Evolutionary conservation across 2,329 filamentous ascomycete genomes (phyloP).

Genomic region (Penicillium sp.): DNA sequence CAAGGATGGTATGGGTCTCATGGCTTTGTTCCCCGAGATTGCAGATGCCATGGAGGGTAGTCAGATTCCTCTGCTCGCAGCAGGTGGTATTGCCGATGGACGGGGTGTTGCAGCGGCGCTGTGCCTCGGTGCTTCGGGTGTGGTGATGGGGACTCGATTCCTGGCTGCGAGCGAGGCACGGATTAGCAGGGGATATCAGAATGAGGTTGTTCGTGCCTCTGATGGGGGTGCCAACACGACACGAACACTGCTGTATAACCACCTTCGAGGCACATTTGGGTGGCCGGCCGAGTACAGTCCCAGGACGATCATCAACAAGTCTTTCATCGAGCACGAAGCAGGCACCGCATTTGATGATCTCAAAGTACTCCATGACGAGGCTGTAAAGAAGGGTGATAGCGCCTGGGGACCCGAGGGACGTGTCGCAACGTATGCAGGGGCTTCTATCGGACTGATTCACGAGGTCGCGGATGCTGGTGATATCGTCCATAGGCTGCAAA

Average conservation of each 20-base stretch:
- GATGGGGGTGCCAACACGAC: conserved; percentile 61
- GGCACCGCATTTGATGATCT: conserved; percentile 55
- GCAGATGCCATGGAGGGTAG: conserved; percentile 49
- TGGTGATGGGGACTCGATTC: conserved; percentile 69
- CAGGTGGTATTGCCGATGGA: conserved; percentile 61
- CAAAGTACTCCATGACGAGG: conserved; percentile 52
- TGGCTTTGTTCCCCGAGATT: conserved; percentile 60
- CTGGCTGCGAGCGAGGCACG: conserved; percentile 60
- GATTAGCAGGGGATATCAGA: conserved; percentile 59
- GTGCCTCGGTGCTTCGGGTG: conserved; percentile 60
- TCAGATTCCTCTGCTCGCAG: conserved; percentile 56
- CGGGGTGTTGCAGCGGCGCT: conserved; percentile 58
- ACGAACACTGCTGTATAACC: conserved; percentile 61
- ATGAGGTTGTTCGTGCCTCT: conserved; percentile 56
- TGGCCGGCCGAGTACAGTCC: conserved; percentile 68
- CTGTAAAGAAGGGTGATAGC: conserved; percentile 47
- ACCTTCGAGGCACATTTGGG: conserved; percentile 60
- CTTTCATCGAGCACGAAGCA: conserved; percentile 52
- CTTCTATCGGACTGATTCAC: conserved; percentile 54
- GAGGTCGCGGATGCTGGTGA: conserved; percentile 47
- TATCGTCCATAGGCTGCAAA: conserved; percentile 45
- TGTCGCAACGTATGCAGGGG: conserved; percentile 59
- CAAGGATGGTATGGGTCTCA: conserved; percentile 55
- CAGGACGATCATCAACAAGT: conserved; percentile 63
- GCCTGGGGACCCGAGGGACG: conserved; percentile 58